Evolutionary conservation across 2,329 filamentous ascomycete genomes (phyloP).

Genomic region (Penicillium sclerotigenum): DNA sequence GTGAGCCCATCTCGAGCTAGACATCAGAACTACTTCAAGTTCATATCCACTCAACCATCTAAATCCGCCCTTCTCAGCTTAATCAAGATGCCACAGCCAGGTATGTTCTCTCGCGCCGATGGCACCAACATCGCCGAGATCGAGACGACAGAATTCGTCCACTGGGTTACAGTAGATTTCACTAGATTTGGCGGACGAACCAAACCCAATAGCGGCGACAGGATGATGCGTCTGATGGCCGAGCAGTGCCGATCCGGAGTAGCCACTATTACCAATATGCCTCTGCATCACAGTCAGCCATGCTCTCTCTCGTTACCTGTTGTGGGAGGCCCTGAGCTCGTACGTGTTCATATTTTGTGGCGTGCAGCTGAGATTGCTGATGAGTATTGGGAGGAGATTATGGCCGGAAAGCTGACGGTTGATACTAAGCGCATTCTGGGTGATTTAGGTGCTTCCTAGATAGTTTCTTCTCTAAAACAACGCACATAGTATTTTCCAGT

Average conservation of each 20-base stretch:
- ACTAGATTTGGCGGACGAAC: background rate
- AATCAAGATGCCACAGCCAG: background rate
- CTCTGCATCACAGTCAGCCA: background rate
- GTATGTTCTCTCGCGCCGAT: background rate
- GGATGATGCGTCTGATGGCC: conserved; percentile 4
- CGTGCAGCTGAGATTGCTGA: conserved; percentile 1
- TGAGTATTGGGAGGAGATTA: background rate
- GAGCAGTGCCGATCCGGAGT: background rate
- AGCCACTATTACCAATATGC: background rate
- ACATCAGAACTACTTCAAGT: background rate
- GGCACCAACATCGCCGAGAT: background rate
- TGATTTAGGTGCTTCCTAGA: too few species aligned
- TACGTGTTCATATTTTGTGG: background rate
- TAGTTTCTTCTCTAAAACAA: too few species aligned
- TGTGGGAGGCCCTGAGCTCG: background rate
- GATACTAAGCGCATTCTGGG: background rate
- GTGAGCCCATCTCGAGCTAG: background rate
- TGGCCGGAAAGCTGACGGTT: background rate
- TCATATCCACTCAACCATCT: background rate
- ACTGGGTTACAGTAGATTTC: conserved; percentile 5
- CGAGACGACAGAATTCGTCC: background rate
- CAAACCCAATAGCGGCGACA: background rate
- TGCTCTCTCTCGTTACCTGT: conserved; percentile 1
- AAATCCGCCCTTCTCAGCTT: background rate
- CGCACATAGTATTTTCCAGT: too few species aligned